These are phyloP conservation scores for Cordia subcordata DNA, from an alignment of 257 asterid genomes.

Conservation along the genomic window DNA sequence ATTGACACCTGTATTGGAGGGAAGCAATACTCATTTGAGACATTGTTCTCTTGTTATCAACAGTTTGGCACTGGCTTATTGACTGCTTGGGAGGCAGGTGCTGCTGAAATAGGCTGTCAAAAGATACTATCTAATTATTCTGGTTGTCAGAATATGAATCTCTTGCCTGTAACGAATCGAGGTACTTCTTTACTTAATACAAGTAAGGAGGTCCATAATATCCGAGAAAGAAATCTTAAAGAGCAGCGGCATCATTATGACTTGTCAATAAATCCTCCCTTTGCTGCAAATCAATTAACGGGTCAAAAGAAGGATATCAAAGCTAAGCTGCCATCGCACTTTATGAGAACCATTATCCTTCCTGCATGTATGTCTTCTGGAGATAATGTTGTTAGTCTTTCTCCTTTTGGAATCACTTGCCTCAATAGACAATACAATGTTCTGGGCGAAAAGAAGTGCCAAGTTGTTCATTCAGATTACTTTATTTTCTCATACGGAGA, in stretches of 20 bases:
- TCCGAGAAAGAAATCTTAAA: constrained; percentile 23
- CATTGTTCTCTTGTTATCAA: constrained; percentile 28
- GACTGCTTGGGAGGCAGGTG: constrained; percentile 65
- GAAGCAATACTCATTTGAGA: constrained; percentile 33
- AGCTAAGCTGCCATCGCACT: constrained; percentile 36
- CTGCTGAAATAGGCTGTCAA: constrained; percentile 77
- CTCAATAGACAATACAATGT: constrained; percentile 40
- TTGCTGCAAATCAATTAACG: constrained; percentile 26
- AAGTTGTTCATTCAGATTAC: constrained; percentile 58
- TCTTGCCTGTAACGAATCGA: constrained; percentile 19
- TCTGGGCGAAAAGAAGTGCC: constrained; percentile 39
- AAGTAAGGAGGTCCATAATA: constrained; percentile 20
- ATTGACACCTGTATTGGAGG: constrained; percentile 37
- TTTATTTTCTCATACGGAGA: constrained; percentile 40
- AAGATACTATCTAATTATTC: constrained; percentile 36
- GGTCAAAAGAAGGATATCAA: constrained; percentile 31
- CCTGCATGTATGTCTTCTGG: constrained; percentile 45
- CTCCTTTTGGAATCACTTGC: constrained; percentile 89
- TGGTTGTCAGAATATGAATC: constrained; percentile 20
- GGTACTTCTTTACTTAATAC: constrained; percentile 19
- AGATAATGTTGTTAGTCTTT: constrained; percentile 65
- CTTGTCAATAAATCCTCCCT: constrained; percentile 23
- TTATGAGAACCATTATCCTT: constrained; percentile 54
- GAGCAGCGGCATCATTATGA: constrained; percentile 25
- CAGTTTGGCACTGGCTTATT: constrained; percentile 49